Evolutionary conservation across 2,329 filamentous ascomycete species (phyloP), one percentile per base, ranked within the genome.

Genomic region (Sclerotiophoma versabilis): DNA sequence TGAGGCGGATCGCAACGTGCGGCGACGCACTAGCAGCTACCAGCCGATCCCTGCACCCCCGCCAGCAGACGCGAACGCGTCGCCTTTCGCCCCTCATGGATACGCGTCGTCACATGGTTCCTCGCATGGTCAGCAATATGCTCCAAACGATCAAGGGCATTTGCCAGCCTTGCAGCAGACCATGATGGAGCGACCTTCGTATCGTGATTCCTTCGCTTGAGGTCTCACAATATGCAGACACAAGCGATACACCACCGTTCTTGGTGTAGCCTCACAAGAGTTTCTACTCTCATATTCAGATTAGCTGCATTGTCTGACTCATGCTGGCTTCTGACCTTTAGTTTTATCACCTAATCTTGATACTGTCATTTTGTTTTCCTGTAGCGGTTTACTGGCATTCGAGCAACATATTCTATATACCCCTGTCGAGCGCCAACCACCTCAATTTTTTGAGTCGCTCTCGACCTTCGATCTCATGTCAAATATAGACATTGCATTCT

Each of bases 11-110:
- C 67, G 74, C 15, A 76, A 75, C 26, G 74, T 76, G 23, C 65
- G 74, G 20, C 65, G 73, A 44, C 63, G 74, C 42, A 76, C 73
- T 1, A 72, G 66, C 53, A 72, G 58, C 26, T 76, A 76, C 34
- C 70, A 72, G 49, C 67, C 70, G n/a, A 57, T 61, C 4, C 27
- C 66, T 11, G 69, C 66, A 0, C 62, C 65, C 30, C 49, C 67
- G 19, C 63, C 64, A 19, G 49, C 61, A 5, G 63, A 70, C 3
- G 27, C 63, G 15, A 63, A 61, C 39, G 54, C 58, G 15, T 49
- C 69, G 9, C 56, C 59, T 4, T 56, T 60, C 4, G 61, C 63
- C 19, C 41, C 63, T 20, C 61, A 65, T 17, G 38, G 49, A 7
- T 73, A 70, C 12, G 27, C 45, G 9, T 23, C 51, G 5, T 27